Conservation (phyloP, 1,284 basidiomycete genomes). For the Heterobasidion parviporum region DNA sequence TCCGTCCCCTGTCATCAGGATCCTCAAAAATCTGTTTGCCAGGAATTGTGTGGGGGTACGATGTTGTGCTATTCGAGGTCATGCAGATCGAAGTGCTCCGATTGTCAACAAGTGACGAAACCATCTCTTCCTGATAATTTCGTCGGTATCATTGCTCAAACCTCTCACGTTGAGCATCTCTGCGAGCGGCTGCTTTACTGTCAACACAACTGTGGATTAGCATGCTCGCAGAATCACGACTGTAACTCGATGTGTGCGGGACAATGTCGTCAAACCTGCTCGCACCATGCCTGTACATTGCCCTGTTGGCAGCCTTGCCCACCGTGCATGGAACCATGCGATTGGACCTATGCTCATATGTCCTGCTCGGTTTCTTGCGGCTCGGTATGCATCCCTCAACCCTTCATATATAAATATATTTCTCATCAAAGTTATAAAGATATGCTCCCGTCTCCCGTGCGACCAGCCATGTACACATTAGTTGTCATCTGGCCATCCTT, state of each 20-base stretch:
- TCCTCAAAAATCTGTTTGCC: constrained; percentile 32
- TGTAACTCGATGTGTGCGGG: constrained; percentile 38
- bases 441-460: constrained; percentile 63
- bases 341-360: constrained; percentile 53
- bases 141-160: constrained; percentile 16
- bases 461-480: constrained; percentile 41
- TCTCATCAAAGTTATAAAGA: constrained; percentile 24
- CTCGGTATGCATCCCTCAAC: constrained; percentile 31
- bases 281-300: constrained; percentile 39
- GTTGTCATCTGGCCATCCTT: constrained; percentile 53
- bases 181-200: constrained; percentile 52
- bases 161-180: constrained; percentile 35
- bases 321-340: constrained; percentile 55
- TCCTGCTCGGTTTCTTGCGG: constrained; percentile 62
- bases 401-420: not conserved
- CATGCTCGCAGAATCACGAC: constrained; percentile 44
- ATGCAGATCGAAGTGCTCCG: constrained; percentile 40
- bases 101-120: constrained; percentile 35
- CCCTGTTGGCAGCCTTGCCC: constrained; percentile 50
- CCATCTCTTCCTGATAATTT: not conserved
- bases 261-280: constrained; percentile 49
- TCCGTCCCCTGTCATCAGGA: constrained; percentile 38
- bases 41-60: constrained; percentile 30
- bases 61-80: constrained; percentile 50
- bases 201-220: constrained; percentile 43